phyloP scores from a whole-genome alignment of 345 rosid genomes.

The Eucalyptus cloeziana region DNA sequence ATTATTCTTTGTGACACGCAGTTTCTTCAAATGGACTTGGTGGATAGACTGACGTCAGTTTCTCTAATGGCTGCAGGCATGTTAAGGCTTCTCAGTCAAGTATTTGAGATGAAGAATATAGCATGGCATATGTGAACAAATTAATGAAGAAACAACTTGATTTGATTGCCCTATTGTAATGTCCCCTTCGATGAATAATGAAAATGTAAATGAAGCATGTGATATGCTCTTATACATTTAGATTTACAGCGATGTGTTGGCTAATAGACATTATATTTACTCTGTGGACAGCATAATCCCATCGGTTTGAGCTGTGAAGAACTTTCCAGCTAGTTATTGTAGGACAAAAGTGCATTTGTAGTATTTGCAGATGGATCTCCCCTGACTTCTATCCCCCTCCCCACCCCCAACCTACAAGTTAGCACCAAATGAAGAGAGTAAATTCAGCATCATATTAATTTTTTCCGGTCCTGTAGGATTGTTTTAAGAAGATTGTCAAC shows the following conservation, averaged over 20 bases:
- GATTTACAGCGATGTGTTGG: neutral
- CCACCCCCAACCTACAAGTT: neutral
- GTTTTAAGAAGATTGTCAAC: neutral
- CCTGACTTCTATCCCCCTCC: neutral
- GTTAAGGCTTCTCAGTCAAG: neutral
- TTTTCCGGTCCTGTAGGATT: neutral
- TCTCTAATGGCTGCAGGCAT: slow-evolving; percentile 55
- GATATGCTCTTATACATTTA: neutral
- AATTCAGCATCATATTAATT: neutral
- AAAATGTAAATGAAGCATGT: neutral
- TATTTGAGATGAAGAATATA: neutral
- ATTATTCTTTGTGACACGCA: slow-evolving; percentile 1
- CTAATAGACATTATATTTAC: neutral
- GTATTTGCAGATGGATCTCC: neutral
- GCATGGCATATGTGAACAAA: neutral
- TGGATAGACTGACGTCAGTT: slow-evolving; percentile 37
- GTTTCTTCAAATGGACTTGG: slow-evolving; percentile 32
- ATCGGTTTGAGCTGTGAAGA: neutral
- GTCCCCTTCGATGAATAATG: neutral
- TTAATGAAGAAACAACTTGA: neutral
- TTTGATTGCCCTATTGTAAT: neutral
- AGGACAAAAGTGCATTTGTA: neutral
- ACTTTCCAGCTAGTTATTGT: neutral
- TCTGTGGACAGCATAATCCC: neutral
- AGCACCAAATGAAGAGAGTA: neutral